Conservation (phyloP, 768 basidiomycete species). For the Hysterangium stoloniferum region DNA sequence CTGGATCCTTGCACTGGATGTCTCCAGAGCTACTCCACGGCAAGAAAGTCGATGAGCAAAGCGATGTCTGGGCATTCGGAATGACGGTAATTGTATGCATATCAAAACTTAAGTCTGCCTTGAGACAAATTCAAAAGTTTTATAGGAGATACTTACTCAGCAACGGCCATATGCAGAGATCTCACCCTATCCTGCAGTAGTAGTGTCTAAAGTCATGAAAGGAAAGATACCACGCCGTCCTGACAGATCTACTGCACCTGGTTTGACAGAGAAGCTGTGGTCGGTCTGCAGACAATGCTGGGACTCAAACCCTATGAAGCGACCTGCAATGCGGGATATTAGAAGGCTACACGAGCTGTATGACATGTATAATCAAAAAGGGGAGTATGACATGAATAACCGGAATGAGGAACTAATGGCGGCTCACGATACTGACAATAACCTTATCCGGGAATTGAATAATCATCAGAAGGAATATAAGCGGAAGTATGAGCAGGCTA, state of each 20-base stretch:
- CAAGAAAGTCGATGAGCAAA: background rate
- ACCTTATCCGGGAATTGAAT: conserved; percentile 71
- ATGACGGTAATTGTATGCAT: conserved; percentile 2
- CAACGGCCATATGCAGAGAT: background rate
- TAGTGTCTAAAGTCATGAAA: background rate
- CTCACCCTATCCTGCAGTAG: background rate
- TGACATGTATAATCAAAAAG: too few relatives aligned
- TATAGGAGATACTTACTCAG: background rate
- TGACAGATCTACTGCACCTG: background rate
- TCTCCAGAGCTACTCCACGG: background rate
- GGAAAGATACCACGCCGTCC: background rate
- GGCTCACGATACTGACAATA: conserved; percentile 77
- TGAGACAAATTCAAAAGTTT: background rate
- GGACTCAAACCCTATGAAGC: background rate
- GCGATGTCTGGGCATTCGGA: conserved; percentile 4
- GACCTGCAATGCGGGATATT: background rate
- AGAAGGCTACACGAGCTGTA: too few relatives aligned
- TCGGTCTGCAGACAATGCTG: background rate
- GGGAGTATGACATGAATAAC: conserved; percentile 68
- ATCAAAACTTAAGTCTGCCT: background rate
- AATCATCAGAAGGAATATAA: conserved; percentile 85
- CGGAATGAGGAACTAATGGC: conserved; percentile 87
- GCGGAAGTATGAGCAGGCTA: conserved; percentile 88
- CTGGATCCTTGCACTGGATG: background rate
- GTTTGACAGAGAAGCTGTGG: background rate